These are phyloP conservation scores for Chlorella variabilis DNA, from an alignment of 163 green algal genomes.

Conservation along the genomic window DNA sequence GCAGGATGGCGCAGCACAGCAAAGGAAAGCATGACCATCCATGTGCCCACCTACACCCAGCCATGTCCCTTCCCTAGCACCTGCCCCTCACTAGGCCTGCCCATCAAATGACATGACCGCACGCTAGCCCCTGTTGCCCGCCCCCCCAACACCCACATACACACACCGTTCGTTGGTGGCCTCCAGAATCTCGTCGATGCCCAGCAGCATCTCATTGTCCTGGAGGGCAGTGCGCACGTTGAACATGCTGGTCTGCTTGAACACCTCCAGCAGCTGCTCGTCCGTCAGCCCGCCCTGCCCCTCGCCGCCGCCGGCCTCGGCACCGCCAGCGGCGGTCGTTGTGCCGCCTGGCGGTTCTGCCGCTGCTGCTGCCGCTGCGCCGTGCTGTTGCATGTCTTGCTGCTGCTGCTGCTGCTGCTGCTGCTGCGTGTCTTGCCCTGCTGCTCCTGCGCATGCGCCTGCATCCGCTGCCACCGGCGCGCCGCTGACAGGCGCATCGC, in stretches of 20 bases:
- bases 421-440: background rate
- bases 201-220: conserved; percentile 74
- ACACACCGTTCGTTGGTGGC: conserved; percentile 10
- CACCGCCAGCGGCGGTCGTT: background rate
- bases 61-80: too few species aligned
- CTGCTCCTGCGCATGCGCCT: background rate
- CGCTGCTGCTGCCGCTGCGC: conserved; percentile 12
- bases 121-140: too few species aligned
- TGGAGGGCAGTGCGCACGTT: conserved; percentile 79
- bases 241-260: conserved; percentile 86
- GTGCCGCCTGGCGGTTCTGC: background rate
- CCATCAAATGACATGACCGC: too few species aligned
- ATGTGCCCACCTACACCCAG: too few species aligned
- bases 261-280: conserved; percentile 80
- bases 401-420: background rate
- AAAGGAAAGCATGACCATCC: too few species aligned
- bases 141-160: background rate
- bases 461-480: background rate
- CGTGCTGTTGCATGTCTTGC: background rate
- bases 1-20: too few species aligned
- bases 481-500: conserved; percentile 3
- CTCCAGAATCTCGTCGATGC: conserved; percentile 47
- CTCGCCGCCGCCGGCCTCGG: background rate
- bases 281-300: conserved; percentile 67
- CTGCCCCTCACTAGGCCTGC: too few species aligned